phyloP scores from a whole-genome alignment of 371 early-diverging fungal genomes.

The Mortierella sp. region DNA sequence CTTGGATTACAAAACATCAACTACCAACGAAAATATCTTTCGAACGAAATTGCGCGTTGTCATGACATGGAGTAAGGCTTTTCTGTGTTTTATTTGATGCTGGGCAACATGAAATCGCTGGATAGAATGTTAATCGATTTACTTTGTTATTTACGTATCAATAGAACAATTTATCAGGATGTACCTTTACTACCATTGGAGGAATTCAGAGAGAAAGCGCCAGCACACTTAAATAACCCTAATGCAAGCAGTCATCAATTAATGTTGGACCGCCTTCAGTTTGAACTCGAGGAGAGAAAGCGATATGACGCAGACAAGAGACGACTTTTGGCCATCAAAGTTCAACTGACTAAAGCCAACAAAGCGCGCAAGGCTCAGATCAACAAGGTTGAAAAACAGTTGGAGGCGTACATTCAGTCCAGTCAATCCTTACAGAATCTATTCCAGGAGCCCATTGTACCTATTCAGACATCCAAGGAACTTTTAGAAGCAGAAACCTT shows the following conservation, averaged over 20 bases:
- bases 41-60: constrained; percentile 55
- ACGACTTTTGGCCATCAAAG: constrained; percentile 40
- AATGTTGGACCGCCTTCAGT: constrained; percentile 49
- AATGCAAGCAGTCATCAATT: constrained; percentile 35
- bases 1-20: constrained; percentile 53
- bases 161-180: constrained; percentile 52
- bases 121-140: not conserved
- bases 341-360: constrained; percentile 41
- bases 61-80: constrained; percentile 51
- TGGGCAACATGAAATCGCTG: not conserved
- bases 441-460: constrained; percentile 36
- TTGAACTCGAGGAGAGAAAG: constrained; percentile 53
- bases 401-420: constrained; percentile 34
- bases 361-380: constrained; percentile 40
- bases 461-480: constrained; percentile 26
- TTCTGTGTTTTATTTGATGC: not conserved
- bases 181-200: constrained; percentile 43
- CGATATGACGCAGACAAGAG: constrained; percentile 54
- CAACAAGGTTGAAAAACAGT: constrained; percentile 39
- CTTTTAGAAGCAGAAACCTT: constrained; percentile 1
- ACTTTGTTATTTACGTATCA: not conserved
- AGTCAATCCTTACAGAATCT: constrained; percentile 46
- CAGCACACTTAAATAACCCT: constrained; percentile 18
- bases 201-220: constrained; percentile 36
- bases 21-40: constrained; percentile 54